Percentiles rank a stretch among this genome's conserved stretches.
Evolutionary conservation across 345 rosid genomes (phyloP).

Genomic region (Psidium friedrichsthalianum): DNA sequence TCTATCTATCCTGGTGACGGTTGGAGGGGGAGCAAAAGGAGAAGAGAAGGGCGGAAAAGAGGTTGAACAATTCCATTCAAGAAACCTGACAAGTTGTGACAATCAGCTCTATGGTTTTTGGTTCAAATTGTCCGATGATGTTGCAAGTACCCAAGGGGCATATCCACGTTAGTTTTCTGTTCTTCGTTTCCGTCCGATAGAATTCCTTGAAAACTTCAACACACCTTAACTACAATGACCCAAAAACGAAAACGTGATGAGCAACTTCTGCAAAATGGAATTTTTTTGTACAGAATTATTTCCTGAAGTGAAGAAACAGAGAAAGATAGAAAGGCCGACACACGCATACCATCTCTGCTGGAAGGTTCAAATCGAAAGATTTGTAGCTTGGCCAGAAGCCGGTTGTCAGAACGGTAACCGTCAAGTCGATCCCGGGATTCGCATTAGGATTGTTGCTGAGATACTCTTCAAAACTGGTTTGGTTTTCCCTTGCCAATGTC

Average conservation of each 20-base stretch:
- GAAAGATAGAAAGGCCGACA: neutral
- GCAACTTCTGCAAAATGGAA: neutral
- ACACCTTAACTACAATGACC: slow-evolving; percentile 28
- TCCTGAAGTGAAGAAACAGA: neutral
- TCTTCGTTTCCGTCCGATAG: slow-evolving; percentile 37
- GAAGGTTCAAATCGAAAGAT: slow-evolving; percentile 67
- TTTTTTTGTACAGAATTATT: neutral
- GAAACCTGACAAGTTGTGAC: slow-evolving; percentile 57
- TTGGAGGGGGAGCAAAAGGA: neutral
- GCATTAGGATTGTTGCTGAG: slow-evolving; percentile 35
- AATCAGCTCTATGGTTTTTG: slow-evolving; percentile 45
- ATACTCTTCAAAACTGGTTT: slow-evolving; percentile 58
- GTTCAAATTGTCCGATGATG: slow-evolving; percentile 47
- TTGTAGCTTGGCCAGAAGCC: slow-evolving; percentile 95
- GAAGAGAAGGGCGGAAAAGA: neutral
- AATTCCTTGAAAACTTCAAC: slow-evolving; percentile 52
- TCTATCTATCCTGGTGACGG: neutral
- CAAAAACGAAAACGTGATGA: neutral
- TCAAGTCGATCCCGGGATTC: slow-evolving; percentile 65
- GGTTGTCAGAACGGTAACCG: slow-evolving; percentile 79
- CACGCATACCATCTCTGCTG: slow-evolving; percentile 49
- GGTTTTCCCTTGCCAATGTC: slow-evolving; percentile 81
- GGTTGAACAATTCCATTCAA: neutral
- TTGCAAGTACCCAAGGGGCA: slow-evolving; percentile 51
- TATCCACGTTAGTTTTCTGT: slow-evolving; percentile 55